Base-by-base conservation (phyloP, 352 stramenopile species). In the Pythium vanterpoolii region DNA sequence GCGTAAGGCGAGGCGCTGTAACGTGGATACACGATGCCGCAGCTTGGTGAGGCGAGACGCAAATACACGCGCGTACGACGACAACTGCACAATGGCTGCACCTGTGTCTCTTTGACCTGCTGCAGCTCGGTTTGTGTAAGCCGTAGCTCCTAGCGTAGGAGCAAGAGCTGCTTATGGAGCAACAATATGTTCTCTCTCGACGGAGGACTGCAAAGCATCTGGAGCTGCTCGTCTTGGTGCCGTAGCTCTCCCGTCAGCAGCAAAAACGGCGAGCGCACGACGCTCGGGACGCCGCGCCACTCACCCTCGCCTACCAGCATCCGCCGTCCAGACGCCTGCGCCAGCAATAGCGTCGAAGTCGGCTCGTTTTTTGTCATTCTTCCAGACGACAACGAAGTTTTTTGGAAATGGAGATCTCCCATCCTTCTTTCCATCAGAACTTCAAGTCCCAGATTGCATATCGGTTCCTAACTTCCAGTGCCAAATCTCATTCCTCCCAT, bases 181-280 rank as follows among this genome's bases (percentile, higher is more conserved):
- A 60, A 24, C 36, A n/a, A n/a, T n/a, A n/a, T n/a, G n/a, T n/a
- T n/a, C n/a, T n/a, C n/a, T n/a, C n/a, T n/a, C n/a, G n/a, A n/a
- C 4, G 13, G 26, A 39, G 33, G 33, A 14, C 33, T 8, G 33
- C 27, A 19, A 1, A 46, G n/a, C n/a, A 28, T 28, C 6, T 10
- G 31, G 28, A 39, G 39, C 40, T 48, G 21, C 26, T 56, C 8
- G 21, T 47, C n/a, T 0, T 73, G 58, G 23, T 62, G 65, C n/a
- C 57, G 66, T 30, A 86, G 23, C 38, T 80, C 73, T 40, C 79
- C 68, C 9, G 75, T 68, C 30, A 89, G 42, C 16, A 87, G 44
- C 38, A 85, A 52, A 26, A 89, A 78, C 23, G 77, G 78, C 56
- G 68, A 78, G 31, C 79, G 76, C 27, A 89, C 63, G 18, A 86